A percentile compares a stretch with the other conserved stretches of the same genome.
phyloP scores from a whole-genome alignment of 139 green algal genomes.

The Closterium sp. region DNA sequence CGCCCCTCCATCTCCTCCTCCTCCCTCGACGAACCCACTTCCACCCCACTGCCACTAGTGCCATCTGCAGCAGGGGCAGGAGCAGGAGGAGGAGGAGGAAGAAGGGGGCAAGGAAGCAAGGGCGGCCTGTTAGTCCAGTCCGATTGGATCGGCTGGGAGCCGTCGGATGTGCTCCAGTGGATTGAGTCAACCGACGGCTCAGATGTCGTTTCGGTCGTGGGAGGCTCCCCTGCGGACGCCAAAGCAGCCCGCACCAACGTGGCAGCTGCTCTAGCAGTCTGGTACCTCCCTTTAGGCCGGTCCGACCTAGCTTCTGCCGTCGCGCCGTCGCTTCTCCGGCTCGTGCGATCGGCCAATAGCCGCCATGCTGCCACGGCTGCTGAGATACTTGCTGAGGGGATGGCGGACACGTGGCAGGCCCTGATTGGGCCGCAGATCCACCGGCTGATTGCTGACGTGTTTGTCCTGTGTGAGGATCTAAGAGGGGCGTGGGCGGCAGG shows the following conservation, averaged over 20 bases:
- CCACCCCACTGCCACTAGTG: not conserved
- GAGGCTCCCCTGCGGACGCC: not conserved
- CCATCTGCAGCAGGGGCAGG: not conserved
- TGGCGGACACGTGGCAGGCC: slow-evolving; percentile 45
- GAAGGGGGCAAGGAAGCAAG: not conserved
- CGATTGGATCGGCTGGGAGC: slow-evolving; percentile 32
- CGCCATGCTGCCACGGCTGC: slow-evolving; percentile 31
- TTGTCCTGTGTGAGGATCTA: slow-evolving; percentile 25
- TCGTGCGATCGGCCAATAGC: slow-evolving; percentile 28
- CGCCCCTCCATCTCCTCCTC: not conserved
- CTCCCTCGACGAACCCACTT: not conserved
- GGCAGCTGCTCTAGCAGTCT: slow-evolving; percentile 28
- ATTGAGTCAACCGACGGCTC: slow-evolving; percentile 14
- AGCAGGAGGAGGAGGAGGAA: not conserved
- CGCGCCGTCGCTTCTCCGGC: slow-evolving; percentile 12
- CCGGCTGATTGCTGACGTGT: slow-evolving; percentile 34
- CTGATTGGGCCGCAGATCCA: slow-evolving; percentile 31
- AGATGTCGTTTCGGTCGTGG: slow-evolving; percentile 5
- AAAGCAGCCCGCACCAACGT: slow-evolving; percentile 13
- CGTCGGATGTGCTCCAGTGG: slow-evolving; percentile 27
- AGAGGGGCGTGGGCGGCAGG: not conserved
- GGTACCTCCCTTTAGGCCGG: slow-evolving; percentile 30
- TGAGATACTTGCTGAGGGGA: slow-evolving; percentile 45
- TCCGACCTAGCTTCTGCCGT: slow-evolving; percentile 28
- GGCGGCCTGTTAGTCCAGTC: not conserved